Conservation (phyloP, 768 basidiomycete genomes). For the Lactarius tabidus region DNA sequence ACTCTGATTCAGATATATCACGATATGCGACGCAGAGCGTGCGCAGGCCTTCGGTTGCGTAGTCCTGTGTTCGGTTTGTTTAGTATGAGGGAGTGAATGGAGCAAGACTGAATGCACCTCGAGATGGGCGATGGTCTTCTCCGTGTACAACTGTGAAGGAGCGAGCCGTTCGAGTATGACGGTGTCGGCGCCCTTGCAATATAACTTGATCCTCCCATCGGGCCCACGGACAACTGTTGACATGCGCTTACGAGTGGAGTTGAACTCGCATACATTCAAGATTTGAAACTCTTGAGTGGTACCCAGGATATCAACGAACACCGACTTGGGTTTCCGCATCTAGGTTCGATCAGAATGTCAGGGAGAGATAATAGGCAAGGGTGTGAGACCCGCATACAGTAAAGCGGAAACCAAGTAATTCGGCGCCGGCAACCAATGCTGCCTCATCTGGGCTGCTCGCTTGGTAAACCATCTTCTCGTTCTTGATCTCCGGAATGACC, state of each 20-base stretch:
- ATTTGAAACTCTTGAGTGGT: slow-evolving; percentile 77
- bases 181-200: slow-evolving; percentile 96
- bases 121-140: slow-evolving; percentile 83
- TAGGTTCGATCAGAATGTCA: slow-evolving; percentile 36
- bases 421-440: slow-evolving; percentile 91
- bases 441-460: slow-evolving; percentile 98
- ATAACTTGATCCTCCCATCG: slow-evolving; percentile 89
- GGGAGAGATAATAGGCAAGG: slow-evolving; percentile 2
- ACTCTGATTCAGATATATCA: slow-evolving; percentile 88
- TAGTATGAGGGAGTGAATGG: background rate
- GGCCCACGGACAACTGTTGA: slow-evolving; percentile 87
- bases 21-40: slow-evolving; percentile 96
- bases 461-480: slow-evolving; percentile 90
- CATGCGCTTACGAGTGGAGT: slow-evolving; percentile 97
- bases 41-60: slow-evolving; percentile 93
- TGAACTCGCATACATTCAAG: slow-evolving; percentile 98
- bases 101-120: slow-evolving; percentile 53
- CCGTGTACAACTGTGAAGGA: slow-evolving; percentile 77
- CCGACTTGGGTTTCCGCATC: slow-evolving; percentile 95
- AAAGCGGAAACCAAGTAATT: slow-evolving; percentile 88
- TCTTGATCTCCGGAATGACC: slow-evolving; percentile 89
- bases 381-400: slow-evolving; percentile 54
- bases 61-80: slow-evolving; percentile 53
- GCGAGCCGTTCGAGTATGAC: slow-evolving; percentile 93
- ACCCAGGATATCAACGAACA: slow-evolving; percentile 81